These are phyloP conservation scores for Tuber melanosporum DNA, from an alignment of 495 filamentous ascomycete species.

Conservation along the genomic window DNA sequence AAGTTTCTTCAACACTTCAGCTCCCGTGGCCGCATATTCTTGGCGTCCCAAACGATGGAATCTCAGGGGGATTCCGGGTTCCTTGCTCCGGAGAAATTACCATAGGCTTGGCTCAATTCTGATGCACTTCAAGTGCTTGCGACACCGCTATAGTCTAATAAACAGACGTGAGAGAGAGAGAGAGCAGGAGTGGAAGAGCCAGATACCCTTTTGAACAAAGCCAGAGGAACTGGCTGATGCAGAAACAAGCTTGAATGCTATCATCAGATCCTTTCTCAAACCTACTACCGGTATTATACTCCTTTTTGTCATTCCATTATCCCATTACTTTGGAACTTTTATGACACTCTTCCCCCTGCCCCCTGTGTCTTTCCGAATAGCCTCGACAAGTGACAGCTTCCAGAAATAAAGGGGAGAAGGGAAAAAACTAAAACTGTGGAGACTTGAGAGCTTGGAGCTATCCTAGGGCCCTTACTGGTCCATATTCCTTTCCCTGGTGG, in stretches of 20 bases:
- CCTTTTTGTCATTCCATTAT: neutral
- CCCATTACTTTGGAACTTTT: neutral
- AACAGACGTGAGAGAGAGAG: neutral
- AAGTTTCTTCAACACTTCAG: neutral
- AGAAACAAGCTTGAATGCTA: neutral
- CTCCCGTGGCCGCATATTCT: neutral
- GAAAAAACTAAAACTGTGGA: neutral
- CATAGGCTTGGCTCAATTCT: neutral
- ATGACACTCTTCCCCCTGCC: neutral
- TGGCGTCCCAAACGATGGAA: neutral
- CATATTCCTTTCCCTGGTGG: neutral
- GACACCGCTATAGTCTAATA: neutral
- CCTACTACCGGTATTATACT: neutral
- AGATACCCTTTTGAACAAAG: neutral
- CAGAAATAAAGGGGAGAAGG: neutral
- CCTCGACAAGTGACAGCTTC: neutral
- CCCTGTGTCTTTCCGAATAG: neutral
- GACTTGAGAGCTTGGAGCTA: neutral
- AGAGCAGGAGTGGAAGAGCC: neutral
- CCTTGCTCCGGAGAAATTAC: neutral
- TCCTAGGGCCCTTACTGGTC: neutral
- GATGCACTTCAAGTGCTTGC: neutral
- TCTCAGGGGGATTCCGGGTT: neutral
- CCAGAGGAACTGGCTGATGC: neutral
- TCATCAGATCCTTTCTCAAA: neutral